phyloP scores from a whole-genome alignment of 2,329 filamentous ascomycete species.

The Parastagonospora avenae region DNA sequence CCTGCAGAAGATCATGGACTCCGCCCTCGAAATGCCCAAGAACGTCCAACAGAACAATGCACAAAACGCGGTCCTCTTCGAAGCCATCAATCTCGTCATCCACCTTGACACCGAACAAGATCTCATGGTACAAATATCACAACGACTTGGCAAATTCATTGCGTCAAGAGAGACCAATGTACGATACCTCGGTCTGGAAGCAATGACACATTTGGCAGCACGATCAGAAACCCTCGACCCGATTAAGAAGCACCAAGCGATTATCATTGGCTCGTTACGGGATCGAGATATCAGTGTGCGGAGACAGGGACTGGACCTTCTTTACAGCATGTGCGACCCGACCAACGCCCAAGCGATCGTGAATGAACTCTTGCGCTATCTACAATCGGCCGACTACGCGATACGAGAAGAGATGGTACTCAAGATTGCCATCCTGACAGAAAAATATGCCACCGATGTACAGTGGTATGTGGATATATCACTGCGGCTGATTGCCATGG shows the following conservation, averaged over 20 bases:
- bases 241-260: slow-evolving; percentile 96
- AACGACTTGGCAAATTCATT: slow-evolving; percentile 90
- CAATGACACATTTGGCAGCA: slow-evolving; percentile 97
- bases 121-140: slow-evolving; percentile 94
- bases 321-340: slow-evolving; percentile 99
- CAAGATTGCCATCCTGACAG: slow-evolving; percentile 96
- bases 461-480: slow-evolving; percentile 99
- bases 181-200: slow-evolving; percentile 91
- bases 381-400: slow-evolving; percentile 95
- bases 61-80: slow-evolving; percentile 95
- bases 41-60: slow-evolving; percentile 99
- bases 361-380: slow-evolving; percentile 87
- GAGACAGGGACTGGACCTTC: slow-evolving; percentile 89
- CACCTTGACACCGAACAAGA: slow-evolving; percentile 94
- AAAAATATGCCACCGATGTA: slow-evolving; percentile 97
- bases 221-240: slow-evolving; percentile 92
- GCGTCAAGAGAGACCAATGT: slow-evolving; percentile 97
- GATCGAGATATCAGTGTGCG: slow-evolving; percentile 97
- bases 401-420: slow-evolving; percentile 99
- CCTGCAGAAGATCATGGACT: slow-evolving; percentile 85
- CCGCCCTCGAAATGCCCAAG: slow-evolving; percentile 91
- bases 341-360: slow-evolving; percentile 95
- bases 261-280: slow-evolving; percentile 91
- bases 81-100: slow-evolving; percentile 98
- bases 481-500: slow-evolving; percentile 90